phyloP scores from a whole-genome alignment of 2,329 filamentous ascomycete species.

The Trichoderma hamatum region DNA sequence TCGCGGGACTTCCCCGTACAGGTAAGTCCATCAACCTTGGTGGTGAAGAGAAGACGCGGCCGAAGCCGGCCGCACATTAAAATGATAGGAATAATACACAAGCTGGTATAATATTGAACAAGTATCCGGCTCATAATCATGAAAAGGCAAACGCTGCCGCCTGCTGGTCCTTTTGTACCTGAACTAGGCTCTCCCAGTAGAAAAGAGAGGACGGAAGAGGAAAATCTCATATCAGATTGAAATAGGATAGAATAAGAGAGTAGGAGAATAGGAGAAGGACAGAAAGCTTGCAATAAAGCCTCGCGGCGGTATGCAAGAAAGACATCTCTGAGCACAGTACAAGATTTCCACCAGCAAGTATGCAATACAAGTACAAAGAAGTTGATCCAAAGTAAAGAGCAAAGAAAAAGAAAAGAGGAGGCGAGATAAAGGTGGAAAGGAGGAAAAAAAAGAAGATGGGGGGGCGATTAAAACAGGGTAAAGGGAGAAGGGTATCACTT shows the following conservation, averaged over 20 bases:
- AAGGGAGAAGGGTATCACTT: slow-evolving; percentile 25
- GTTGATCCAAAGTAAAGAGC: background rate
- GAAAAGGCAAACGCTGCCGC: background rate
- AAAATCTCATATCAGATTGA: background rate
- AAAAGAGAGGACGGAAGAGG: background rate
- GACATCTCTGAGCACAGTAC: background rate
- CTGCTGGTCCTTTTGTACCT: background rate
- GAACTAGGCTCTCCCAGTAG: background rate
- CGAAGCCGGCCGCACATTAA: background rate
- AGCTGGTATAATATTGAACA: background rate
- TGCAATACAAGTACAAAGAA: slow-evolving; percentile 2
- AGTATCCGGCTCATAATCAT: background rate
- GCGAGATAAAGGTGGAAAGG: background rate
- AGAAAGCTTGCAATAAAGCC: background rate
- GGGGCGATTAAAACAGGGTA: background rate
- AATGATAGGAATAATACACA: background rate
- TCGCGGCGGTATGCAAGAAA: background rate
- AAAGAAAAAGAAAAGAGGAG: background rate
- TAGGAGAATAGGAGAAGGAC: background rate
- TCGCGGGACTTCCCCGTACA: slow-evolving; percentile 16
- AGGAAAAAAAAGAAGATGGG: background rate
- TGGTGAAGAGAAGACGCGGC: background rate
- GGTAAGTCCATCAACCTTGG: background rate
- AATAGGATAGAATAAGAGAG: background rate
- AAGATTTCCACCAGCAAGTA: background rate